Conservation (phyloP, 306 rosid species). For the Casuarina equisetifolia region DNA sequence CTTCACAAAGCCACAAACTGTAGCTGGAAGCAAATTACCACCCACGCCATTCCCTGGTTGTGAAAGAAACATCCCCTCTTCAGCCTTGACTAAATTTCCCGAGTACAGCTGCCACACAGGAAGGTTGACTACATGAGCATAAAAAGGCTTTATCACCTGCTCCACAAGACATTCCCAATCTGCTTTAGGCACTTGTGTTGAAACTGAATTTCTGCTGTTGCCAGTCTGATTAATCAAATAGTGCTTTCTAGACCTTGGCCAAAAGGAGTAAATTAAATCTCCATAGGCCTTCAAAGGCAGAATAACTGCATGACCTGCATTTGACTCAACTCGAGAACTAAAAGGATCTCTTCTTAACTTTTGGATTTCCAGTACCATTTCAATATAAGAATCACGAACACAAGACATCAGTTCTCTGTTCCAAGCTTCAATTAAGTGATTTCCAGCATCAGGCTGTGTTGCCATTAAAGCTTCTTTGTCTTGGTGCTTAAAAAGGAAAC, state of each 20-base stretch:
- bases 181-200: slow-evolving; percentile 49
- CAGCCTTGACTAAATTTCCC: slow-evolving; percentile 94
- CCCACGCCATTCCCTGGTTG: slow-evolving; percentile 89
- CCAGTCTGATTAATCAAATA: slow-evolving; percentile 41
- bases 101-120: slow-evolving; percentile 98
- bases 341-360: slow-evolving; percentile 70
- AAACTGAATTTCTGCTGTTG: slow-evolving; percentile 37
- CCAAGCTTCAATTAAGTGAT: slow-evolving; percentile 83
- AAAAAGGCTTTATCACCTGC: slow-evolving; percentile 76
- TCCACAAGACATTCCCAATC: slow-evolving; percentile 88
- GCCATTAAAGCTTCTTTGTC: slow-evolving; percentile 53
- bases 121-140: slow-evolving; percentile 79
- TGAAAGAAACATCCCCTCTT: slow-evolving; percentile 98
- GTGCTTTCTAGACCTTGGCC: slow-evolving; percentile 65
- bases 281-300: slow-evolving; percentile 72
- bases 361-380: slow-evolving; percentile 76
- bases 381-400: slow-evolving; percentile 88
- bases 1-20: slow-evolving; percentile 96
- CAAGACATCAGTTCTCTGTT: slow-evolving; percentile 94
- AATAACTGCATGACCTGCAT: slow-evolving; percentile 47
- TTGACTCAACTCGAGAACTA: slow-evolving; percentile 62
- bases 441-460: slow-evolving; percentile 70
- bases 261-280: slow-evolving; percentile 77
- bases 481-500: slow-evolving; percentile 84
- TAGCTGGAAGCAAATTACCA: slow-evolving; percentile 78